These are phyloP conservation scores for Neurospora sp. DNA, from an alignment of 495 filamentous ascomycete genomes.

Conservation along the genomic window DNA sequence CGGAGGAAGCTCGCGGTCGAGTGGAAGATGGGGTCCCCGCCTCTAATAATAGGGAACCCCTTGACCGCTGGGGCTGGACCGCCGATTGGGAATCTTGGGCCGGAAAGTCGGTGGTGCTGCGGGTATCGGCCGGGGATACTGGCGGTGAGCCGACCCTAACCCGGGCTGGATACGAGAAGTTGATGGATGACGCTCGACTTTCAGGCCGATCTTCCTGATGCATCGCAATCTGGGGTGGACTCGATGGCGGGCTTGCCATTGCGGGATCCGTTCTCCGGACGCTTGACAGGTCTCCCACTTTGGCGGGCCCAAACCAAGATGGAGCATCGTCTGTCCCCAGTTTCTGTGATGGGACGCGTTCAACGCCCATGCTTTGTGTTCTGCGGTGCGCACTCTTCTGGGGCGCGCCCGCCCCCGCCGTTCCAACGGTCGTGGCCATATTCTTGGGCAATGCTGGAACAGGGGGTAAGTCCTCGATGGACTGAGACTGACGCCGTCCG, in stretches of 20 bases:
- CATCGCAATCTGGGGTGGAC: constrained; percentile 15
- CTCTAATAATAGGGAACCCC: neutral
- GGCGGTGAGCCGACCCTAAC: constrained; percentile 26
- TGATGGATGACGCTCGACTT: constrained; percentile 58
- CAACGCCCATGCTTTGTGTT: constrained; percentile 22
- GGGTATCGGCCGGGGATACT: constrained; percentile 5
- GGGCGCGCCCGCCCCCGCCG: neutral
- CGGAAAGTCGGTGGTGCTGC: neutral
- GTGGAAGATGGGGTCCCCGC: neutral
- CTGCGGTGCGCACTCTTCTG: constrained; percentile 9
- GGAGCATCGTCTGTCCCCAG: constrained; percentile 22
- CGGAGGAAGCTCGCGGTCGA: constrained; percentile 13
- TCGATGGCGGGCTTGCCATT: constrained; percentile 28
- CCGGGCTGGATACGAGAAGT: constrained; percentile 70
- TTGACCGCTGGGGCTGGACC: neutral
- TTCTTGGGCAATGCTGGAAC: constrained; percentile 59
- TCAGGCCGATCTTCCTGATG: constrained; percentile 30
- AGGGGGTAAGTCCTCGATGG: constrained; percentile 48
- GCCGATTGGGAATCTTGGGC: neutral
- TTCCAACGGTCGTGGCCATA: constrained; percentile 19
- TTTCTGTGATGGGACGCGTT: constrained; percentile 36
- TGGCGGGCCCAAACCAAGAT: constrained; percentile 33
- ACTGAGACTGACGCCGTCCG: constrained; percentile 15
- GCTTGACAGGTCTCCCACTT: constrained; percentile 31
- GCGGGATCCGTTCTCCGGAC: constrained; percentile 32